Evolutionary conservation across 2,329 filamentous ascomycete genomes (phyloP), one percentile per base, ranked within the genome.

Genomic region (Aspergillus uvarum): DNA sequence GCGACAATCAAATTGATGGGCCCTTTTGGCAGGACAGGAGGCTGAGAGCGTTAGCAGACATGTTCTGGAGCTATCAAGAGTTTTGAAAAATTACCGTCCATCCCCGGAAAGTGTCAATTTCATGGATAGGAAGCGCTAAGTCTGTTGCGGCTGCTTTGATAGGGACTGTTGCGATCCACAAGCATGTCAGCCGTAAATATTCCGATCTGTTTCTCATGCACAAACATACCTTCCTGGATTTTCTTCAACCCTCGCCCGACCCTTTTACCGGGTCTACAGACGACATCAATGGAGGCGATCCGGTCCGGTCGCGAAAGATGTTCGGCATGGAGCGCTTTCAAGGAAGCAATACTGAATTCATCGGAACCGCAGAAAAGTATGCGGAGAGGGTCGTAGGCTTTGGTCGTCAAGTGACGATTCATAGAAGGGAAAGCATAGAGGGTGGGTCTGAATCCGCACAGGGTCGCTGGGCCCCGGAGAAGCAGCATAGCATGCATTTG

Each of bases 321-420:
- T 70, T 91, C 89, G 5, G 78, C 70, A 67, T 89, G 75, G 35
- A 99, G 79, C 5, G 90, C 89, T 60, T 79, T 79, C 53, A 99
- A 80, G 1, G 92, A 91, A 55, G 84, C 84, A 69, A 89, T 89
- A 79, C 94, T 97, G 76, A 98, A 96, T 2, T 87, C 83, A 75
- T 99, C 95, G 3, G 94, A 95, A 63, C 95, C 95, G 77, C 93
- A 98, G 77, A 97, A 99, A 4, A 99, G 83, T 56, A 99, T 92
- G 35, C 88, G 84, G 32, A 99, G 81, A 3, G 91, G 90, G 16
- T 82, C 75, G 65, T 72, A 70, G 10, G 70, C 58, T 54, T 70
- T 75, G 35, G 70, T 74, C 2, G 74, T 65, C 35, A 71, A 67
- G 32, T 60, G 67, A 54, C 73, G 67, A 57, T 55, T 60, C 8